These are phyloP conservation scores for Talaromyces ruber DNA, from an alignment of 495 filamentous ascomycete genomes.

Conservation along the genomic window DNA sequence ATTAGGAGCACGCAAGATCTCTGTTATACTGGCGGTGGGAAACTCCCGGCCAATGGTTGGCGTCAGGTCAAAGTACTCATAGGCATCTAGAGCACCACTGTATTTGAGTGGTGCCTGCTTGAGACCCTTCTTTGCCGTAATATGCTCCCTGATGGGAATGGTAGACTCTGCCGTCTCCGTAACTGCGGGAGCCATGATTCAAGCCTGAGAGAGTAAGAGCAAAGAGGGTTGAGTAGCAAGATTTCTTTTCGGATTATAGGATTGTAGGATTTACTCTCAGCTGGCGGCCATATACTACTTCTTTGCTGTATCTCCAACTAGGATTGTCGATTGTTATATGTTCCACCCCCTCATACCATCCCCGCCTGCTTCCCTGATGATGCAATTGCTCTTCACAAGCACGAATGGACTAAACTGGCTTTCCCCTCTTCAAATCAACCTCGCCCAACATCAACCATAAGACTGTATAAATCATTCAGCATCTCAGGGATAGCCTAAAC, in stretches of 20 bases:
- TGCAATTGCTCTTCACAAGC: background rate
- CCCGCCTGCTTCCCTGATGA: background rate
- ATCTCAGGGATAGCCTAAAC: background rate
- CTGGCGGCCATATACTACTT: no score
- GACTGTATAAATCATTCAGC: background rate
- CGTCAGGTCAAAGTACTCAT: slow-evolving; percentile 55
- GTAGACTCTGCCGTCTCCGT: background rate
- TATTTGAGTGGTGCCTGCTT: slow-evolving; percentile 35
- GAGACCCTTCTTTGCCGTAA: background rate
- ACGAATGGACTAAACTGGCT: background rate
- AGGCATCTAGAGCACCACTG: slow-evolving; percentile 46
- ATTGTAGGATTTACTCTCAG: background rate
- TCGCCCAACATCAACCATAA: no score
- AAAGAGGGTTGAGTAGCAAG: background rate
- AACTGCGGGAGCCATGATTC: background rate
- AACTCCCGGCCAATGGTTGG: slow-evolving; percentile 63
- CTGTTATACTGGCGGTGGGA: slow-evolving; percentile 46
- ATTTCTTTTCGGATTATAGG: background rate
- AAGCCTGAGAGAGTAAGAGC: background rate
- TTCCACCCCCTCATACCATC: no score
- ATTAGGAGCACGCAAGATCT: slow-evolving; percentile 53
- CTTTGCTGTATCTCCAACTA: no score
- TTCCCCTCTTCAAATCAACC: background rate
- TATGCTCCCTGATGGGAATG: background rate
- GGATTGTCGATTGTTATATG: background rate